A percentile compares a stretch with the other conserved stretches of the same genome.
Conservation (phyloP, 2,329 filamentous ascomycete species). For the Microdochium bolleyi region DNA sequence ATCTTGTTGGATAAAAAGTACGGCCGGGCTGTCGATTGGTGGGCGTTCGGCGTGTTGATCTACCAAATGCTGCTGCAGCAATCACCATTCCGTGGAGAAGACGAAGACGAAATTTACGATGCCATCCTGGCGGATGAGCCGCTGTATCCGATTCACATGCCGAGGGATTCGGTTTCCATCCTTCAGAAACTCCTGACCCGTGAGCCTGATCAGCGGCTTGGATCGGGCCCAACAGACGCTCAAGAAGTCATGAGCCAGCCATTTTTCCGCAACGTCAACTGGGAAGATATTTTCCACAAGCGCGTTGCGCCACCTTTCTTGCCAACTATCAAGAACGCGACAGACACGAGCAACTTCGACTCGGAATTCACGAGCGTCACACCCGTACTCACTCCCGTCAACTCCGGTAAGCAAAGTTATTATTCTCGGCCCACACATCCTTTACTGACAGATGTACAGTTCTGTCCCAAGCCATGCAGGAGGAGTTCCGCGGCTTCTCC, state of each 20-base stretch:
- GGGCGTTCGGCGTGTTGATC: conserved; percentile 97
- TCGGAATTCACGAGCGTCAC: conserved; percentile 98
- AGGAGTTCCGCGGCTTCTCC: conserved; percentile 98
- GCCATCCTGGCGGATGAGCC: conserved; percentile 96
- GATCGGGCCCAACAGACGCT: conserved; percentile 91
- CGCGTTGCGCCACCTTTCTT: conserved; percentile 81
- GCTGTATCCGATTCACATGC: conserved; percentile 97
- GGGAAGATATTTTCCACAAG: conserved; percentile 98
- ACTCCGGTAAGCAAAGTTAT: conserved; percentile 68
- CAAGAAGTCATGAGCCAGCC: conserved; percentile 99
- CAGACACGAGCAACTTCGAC: conserved; percentile 99
- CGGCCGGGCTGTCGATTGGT: conserved; percentile 95
- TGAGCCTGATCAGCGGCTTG: conserved; percentile 86
- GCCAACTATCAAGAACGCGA: conserved; percentile 81
- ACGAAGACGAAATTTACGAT: conserved; percentile 99
- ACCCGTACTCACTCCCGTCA: conserved; percentile 91
- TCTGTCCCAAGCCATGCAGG: conserved; percentile 96
- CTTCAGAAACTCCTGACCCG: conserved; percentile 94
- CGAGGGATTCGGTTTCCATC: conserved; percentile 92
- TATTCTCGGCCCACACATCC: conserved; percentile 1
- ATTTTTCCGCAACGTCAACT: conserved; percentile 96
- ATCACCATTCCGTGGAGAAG: conserved; percentile 95
- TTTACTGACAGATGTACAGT: conserved; percentile 46
- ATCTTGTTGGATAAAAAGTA: conserved; percentile 98
- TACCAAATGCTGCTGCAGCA: conserved; percentile 99